These are phyloP conservation scores for Claviceps pazoutovae DNA, from an alignment of 2,329 filamentous ascomycete genomes.

Conservation along the genomic window DNA sequence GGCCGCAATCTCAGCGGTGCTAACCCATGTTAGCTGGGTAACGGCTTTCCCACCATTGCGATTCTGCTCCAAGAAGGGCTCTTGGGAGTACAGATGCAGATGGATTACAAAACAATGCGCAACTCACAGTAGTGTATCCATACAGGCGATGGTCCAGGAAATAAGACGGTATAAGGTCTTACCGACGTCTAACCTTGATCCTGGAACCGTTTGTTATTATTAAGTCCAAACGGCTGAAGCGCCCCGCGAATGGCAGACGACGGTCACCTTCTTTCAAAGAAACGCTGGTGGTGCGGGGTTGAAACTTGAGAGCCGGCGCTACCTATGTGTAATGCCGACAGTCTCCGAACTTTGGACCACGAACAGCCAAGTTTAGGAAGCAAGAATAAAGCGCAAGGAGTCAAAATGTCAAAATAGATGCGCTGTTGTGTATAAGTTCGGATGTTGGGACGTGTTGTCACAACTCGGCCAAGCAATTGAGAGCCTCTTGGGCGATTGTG, in stretches of 20 bases:
- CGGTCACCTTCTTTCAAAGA: background rate
- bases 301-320: background rate
- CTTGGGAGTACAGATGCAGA: background rate
- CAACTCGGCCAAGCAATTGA: background rate
- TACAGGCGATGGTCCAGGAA: conserved; percentile 12
- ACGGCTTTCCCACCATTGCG: background rate
- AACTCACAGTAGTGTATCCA: conserved; percentile 51
- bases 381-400: no score
- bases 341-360: background rate
- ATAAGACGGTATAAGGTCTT: background rate
- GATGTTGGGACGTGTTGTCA: background rate
- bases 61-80: background rate
- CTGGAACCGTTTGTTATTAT: background rate
- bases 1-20: conserved; percentile 81
- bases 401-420: background rate
- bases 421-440: background rate
- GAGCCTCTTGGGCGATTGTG: background rate
- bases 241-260: background rate
- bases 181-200: background rate
- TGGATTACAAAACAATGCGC: background rate
- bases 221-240: background rate
- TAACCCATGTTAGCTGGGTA: conserved; percentile 20
- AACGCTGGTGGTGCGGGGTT: background rate
- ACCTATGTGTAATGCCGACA: no score
- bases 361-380: no score